Evolutionary conservation across 2,329 filamentous ascomycete genomes (phyloP).

Genomic region (Diplodia scrobiculata): DNA sequence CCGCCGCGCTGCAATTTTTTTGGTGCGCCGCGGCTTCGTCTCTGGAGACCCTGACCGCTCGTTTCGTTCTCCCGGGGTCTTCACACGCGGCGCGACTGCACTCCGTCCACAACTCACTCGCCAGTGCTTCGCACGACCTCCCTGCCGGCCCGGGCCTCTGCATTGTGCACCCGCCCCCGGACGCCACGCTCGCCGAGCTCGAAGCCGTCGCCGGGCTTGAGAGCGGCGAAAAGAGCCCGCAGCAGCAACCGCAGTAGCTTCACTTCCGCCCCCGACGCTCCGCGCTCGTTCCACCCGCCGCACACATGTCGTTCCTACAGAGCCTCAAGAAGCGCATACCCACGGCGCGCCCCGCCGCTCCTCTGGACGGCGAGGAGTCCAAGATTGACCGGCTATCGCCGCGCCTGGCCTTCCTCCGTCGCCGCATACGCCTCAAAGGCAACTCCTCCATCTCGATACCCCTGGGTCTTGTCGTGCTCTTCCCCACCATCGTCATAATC

Average conservation of each 20-base stretch:
- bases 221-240: conserved; percentile 30
- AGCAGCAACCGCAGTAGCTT: conserved; percentile 12
- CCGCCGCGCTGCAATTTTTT: not conserved
- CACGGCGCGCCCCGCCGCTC: conserved; percentile 45
- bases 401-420: conserved; percentile 76
- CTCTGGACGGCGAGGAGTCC: conserved; percentile 49
- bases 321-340: conserved; percentile 52
- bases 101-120: not conserved
- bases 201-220: conserved; percentile 30
- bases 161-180: not conserved
- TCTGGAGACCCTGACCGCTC: conserved; percentile 12
- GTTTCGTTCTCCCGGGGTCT: conserved; percentile 25
- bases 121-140: not conserved
- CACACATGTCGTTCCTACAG: conserved; percentile 48
- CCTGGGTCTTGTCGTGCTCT: conserved; percentile 86
- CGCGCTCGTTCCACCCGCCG: conserved; percentile 29
- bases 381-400: conserved; percentile 50
- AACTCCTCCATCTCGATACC: conserved; percentile 93
- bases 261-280: conserved; percentile 5
- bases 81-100: conserved; percentile 15
- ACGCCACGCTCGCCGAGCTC: conserved; percentile 3
- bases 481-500: conserved; percentile 87
- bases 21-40: not conserved
- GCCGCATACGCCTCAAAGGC: conserved; percentile 83
- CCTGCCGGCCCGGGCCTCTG: conserved; percentile 10